A percentile compares a stretch with the other conserved stretches of the same genome.
These are phyloP conservation scores for Coccomyxa subellipsoidea DNA, from an alignment of 163 green algal genomes.

Conservation along the genomic window DNA sequence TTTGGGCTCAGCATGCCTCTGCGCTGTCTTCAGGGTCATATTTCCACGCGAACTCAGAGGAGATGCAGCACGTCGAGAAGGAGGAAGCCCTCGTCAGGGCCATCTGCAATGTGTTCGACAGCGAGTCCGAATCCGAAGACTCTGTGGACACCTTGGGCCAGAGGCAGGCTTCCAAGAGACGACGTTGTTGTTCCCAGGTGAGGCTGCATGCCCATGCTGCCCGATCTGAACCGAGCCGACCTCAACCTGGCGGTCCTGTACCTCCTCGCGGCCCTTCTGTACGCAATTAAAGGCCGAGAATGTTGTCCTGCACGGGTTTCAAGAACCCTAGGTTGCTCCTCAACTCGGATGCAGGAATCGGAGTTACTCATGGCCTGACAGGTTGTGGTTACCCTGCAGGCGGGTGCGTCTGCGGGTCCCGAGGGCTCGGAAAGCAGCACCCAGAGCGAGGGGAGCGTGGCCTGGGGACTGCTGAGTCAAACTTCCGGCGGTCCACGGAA, in stretches of 20 bases:
- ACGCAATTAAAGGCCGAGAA: not conserved
- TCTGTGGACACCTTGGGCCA: not conserved
- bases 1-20: not conserved
- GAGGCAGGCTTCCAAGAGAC: not conserved
- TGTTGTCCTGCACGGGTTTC: not conserved
- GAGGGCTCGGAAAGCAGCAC: not conserved
- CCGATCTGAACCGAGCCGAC: not conserved
- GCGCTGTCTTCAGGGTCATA: not conserved
- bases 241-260: not conserved
- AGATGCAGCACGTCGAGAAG: constrained; percentile 8
- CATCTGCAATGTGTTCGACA: constrained; percentile 3
- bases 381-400: not conserved
- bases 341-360: not conserved
- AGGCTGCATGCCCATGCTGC: not conserved
- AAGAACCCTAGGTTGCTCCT: not conserved
- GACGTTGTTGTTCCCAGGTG: constrained; percentile 1
- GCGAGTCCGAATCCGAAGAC: not conserved
- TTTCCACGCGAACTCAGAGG: not conserved
- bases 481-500: not conserved
- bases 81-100: not conserved
- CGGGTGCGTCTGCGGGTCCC: not conserved
- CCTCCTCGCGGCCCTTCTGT: not conserved
- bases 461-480: not conserved
- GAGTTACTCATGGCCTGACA: not conserved
- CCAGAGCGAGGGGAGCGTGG: not conserved